A percentile compares a stretch with the other conserved stretches of the same genome.
phyloP scores from a whole-genome alignment of 108 stramenopile genomes.

The Phaeodactylum tricornutum region DNA sequence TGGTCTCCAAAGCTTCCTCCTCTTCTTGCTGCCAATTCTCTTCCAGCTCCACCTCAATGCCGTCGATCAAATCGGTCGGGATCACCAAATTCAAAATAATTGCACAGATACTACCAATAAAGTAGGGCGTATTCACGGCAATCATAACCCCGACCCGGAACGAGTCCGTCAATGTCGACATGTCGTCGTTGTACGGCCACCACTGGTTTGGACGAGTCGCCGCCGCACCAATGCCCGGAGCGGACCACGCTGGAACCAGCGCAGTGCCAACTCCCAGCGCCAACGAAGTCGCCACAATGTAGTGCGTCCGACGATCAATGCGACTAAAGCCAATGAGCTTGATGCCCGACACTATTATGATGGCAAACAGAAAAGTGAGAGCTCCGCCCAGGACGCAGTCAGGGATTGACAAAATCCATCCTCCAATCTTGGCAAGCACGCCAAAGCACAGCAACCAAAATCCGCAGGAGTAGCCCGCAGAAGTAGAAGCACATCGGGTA shows the following conservation, averaged over 20 bases:
- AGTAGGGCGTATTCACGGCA: slow-evolving; percentile 16
- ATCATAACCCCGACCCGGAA: slow-evolving; percentile 17
- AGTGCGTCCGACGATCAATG: slow-evolving; percentile 18
- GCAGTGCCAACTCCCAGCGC: slow-evolving; percentile 19
- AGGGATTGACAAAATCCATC: slow-evolving; percentile 33
- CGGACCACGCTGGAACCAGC: slow-evolving; percentile 13
- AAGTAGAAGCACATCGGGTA: slow-evolving; percentile 32
- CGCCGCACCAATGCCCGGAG: slow-evolving; percentile 5
- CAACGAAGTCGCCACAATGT: slow-evolving; percentile 12
- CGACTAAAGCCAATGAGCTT: slow-evolving; percentile 13
- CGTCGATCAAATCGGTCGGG: slow-evolving; percentile 12
- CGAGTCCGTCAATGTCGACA: slow-evolving; percentile 6
- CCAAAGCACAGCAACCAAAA: slow-evolving; percentile 36
- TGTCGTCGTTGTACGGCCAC: slow-evolving; percentile 14
- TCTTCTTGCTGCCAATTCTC: slow-evolving; percentile 9
- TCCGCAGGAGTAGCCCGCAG: slow-evolving; percentile 35
- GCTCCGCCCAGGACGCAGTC: slow-evolving; percentile 37
- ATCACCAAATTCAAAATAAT: slow-evolving; percentile 16
- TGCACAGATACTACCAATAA: slow-evolving; percentile 13
- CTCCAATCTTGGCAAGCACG: slow-evolving; percentile 36
- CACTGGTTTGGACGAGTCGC: slow-evolving; percentile 6
- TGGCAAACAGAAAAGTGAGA: slow-evolving; percentile 19
- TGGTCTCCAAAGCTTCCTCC: too few species aligned
- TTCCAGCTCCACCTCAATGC: slow-evolving; percentile 1
- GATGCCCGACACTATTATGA: slow-evolving; percentile 15